Conservation (phyloP, 2,329 filamentous ascomycete species). For the Aspergillus persii region DNA sequence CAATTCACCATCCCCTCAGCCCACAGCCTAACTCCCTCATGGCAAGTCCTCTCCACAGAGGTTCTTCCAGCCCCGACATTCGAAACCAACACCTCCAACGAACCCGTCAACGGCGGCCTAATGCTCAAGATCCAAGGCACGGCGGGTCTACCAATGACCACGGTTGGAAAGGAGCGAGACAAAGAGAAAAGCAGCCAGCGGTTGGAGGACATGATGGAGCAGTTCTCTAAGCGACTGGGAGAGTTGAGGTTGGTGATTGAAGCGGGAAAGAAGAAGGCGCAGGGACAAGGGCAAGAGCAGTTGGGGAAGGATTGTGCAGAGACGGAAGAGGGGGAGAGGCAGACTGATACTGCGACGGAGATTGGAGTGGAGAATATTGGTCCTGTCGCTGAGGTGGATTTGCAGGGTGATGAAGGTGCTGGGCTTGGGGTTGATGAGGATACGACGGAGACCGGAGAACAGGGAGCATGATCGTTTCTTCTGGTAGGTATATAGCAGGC, state of each 20-base stretch:
- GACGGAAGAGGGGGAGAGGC: neutral
- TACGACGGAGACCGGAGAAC: neutral
- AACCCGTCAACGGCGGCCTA: constrained; percentile 44
- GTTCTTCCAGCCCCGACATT: constrained; percentile 63
- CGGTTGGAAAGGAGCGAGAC: constrained; percentile 22
- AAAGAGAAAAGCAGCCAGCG: constrained; percentile 27
- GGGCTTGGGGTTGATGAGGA: neutral
- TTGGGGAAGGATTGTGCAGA: neutral
- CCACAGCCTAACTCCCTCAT: constrained; percentile 70
- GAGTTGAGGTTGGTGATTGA: constrained; percentile 46
- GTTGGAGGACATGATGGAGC: constrained; percentile 47
- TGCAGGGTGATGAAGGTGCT: too few relatives aligned
- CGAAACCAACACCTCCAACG: constrained; percentile 53
- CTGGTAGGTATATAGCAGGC: too few relatives aligned
- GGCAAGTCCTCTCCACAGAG: constrained; percentile 61
- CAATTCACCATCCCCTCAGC: constrained; percentile 61
- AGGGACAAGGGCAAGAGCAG: neutral
- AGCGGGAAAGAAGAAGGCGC: constrained; percentile 18
- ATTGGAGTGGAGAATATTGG: too few relatives aligned
- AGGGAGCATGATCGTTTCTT: neutral
- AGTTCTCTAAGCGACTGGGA: constrained; percentile 44
- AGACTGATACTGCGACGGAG: neutral
- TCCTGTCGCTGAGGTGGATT: too few relatives aligned
- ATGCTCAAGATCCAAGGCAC: constrained; percentile 49
- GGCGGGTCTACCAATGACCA: constrained; percentile 26